A percentile compares a stretch with the other conserved stretches of the same genome.
Conservation (phyloP, 2,329 filamentous ascomycete genomes). For the Monilinia fructigena region DNA sequence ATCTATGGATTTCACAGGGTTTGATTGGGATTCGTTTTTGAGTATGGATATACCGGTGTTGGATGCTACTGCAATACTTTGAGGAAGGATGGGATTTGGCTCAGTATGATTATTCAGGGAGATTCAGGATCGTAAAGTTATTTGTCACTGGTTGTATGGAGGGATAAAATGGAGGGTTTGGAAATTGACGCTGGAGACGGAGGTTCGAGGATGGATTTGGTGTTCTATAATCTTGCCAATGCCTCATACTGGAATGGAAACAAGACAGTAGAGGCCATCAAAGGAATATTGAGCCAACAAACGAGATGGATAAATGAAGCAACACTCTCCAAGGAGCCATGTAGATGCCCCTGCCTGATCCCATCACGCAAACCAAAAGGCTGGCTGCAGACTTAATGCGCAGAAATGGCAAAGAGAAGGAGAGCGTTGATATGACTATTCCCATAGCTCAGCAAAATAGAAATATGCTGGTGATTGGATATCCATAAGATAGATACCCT, state of each 20-base stretch:
- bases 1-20: conserved; percentile 12
- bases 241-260: no score
- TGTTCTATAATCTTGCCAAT: no score
- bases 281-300: not conserved
- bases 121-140: not conserved
- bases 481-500: no score
- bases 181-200: not conserved
- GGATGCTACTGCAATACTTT: conserved; percentile 17
- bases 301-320: not conserved
- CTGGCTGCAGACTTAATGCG: not conserved
- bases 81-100: not conserved
- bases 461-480: no score
- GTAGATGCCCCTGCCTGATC: not conserved
- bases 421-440: no score
- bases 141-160: not conserved
- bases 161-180: not conserved
- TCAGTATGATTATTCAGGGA: not conserved
- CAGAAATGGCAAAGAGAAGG: no score
- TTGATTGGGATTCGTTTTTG: conserved; percentile 22
- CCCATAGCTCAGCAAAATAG: no score
- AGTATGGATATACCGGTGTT: conserved; percentile 23
- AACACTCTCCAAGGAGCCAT: not conserved
- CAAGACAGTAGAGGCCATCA: no score
- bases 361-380: not conserved
- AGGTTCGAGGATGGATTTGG: not conserved